phyloP scores from a whole-genome alignment of 2,329 filamentous ascomycete genomes.

The Paraconiothyrium brasiliense region DNA sequence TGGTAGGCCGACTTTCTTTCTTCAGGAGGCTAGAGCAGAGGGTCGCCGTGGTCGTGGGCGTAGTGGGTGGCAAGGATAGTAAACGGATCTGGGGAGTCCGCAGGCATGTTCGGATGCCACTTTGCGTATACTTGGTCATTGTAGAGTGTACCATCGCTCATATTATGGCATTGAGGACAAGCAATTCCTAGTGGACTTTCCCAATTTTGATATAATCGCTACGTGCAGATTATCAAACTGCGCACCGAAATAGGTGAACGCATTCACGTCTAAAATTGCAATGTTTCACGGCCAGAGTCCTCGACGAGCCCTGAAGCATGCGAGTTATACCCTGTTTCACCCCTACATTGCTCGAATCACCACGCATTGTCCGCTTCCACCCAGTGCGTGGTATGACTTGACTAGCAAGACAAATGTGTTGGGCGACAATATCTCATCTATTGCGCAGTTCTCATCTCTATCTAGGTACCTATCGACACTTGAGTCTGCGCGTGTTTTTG shows the following conservation, averaged over 20 bases:
- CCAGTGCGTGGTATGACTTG: too few species aligned
- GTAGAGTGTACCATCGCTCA: background rate
- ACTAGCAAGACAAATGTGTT: too few species aligned
- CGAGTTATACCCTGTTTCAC: background rate
- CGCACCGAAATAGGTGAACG: background rate
- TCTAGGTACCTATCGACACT: background rate
- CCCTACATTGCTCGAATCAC: background rate
- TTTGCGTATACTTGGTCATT: background rate
- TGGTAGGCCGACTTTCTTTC: constrained; percentile 32
- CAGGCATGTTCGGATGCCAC: background rate
- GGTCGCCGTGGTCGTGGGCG: background rate
- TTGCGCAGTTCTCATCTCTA: background rate
- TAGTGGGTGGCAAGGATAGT: background rate
- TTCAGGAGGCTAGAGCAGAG: background rate
- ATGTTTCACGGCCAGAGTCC: too few species aligned
- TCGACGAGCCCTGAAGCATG: background rate
- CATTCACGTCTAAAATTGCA: background rate
- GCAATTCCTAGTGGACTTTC: too few species aligned
- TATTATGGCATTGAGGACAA: too few species aligned
- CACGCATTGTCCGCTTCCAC: too few species aligned
- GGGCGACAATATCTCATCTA: too few species aligned
- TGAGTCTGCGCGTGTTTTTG: background rate
- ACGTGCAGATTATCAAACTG: background rate
- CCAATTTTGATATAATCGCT: too few species aligned
- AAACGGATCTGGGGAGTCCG: too few species aligned